These are phyloP conservation scores for Salvia rosmarinus DNA, from an alignment of 257 asterid genomes.

Conservation along the genomic window DNA sequence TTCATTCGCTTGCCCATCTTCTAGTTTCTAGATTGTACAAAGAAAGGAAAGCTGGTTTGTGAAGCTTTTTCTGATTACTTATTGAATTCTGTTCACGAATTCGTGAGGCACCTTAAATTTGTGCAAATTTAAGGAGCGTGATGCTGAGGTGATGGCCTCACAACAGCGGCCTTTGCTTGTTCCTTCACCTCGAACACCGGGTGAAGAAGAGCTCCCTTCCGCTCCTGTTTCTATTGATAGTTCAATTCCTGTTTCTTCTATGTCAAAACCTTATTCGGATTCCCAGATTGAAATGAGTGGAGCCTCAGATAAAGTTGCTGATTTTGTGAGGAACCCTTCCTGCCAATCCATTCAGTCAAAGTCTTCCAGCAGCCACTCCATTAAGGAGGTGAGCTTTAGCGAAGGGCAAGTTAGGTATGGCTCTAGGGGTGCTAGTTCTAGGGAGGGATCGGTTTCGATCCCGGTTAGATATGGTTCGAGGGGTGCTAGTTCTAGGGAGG, in stretches of 20 bases:
- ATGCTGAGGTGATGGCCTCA: conserved; percentile 50
- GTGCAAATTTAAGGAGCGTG: too few relatives aligned
- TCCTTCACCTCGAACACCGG: conserved; percentile 43
- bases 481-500: conserved; percentile 70
- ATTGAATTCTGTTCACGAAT: too few relatives aligned
- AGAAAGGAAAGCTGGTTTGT: neutral
- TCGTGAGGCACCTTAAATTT: too few relatives aligned
- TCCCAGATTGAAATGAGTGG: conserved; percentile 48
- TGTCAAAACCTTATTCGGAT: conserved; percentile 41
- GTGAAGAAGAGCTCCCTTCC: conserved; percentile 41
- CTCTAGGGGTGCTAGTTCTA: too few relatives aligned
- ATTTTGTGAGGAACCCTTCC: conserved; percentile 49
- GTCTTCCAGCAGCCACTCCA: conserved; percentile 59
- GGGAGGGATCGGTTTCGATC: too few relatives aligned
- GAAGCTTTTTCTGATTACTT: too few relatives aligned
- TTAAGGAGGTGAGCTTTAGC: conserved; percentile 64
- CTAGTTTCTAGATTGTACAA: conserved; percentile 10
- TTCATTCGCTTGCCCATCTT: conserved; percentile 6
- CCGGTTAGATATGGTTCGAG: conserved; percentile 66
- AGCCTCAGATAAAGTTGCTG: conserved; percentile 39
- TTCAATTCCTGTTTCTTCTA: conserved; percentile 33
- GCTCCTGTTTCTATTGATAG: conserved; percentile 48
- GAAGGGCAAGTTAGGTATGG: conserved; percentile 64
- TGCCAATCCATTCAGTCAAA: conserved; percentile 60
- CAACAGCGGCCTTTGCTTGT: conserved; percentile 45